phyloP scores from a whole-genome alignment of 75 land plant species.

The Ceratopteris richardii region DNA sequence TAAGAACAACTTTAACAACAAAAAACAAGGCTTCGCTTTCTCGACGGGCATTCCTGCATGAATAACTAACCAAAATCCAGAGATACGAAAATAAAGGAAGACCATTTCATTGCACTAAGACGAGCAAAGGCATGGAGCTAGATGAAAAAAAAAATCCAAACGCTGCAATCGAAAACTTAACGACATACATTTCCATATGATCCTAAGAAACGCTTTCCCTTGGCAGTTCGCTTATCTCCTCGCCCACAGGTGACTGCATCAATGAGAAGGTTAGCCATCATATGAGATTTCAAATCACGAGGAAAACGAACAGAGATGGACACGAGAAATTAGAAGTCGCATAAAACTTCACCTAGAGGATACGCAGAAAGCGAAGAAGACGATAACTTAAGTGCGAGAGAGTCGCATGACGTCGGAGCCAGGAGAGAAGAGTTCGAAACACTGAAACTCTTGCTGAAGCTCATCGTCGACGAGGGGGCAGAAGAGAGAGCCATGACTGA shows the following conservation, averaged over 20 bases:
- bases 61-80: too few species aligned
- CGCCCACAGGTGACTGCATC: constrained; percentile 23
- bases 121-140: too few species aligned
- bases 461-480: neutral
- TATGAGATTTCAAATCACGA: neutral
- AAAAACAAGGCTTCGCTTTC: neutral
- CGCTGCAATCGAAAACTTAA: too few species aligned
- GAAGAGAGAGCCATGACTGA: neutral
- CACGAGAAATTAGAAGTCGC: neutral
- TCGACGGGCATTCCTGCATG: neutral
- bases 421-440: neutral
- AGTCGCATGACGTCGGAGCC: neutral
- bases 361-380: neutral
- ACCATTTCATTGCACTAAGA: too few species aligned
- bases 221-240: constrained; percentile 35
- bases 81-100: too few species aligned
- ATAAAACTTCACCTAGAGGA: neutral
- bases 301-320: neutral
- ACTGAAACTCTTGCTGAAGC: too few species aligned
- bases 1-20: too few species aligned
- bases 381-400: neutral
- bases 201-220: constrained; percentile 25
- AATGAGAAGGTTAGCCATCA: neutral
- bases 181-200: constrained; percentile 27
- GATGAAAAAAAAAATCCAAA: too few species aligned